These are phyloP conservation scores for Vachellia collinsii DNA, from an alignment of 306 rosid species.

Conservation along the genomic window DNA sequence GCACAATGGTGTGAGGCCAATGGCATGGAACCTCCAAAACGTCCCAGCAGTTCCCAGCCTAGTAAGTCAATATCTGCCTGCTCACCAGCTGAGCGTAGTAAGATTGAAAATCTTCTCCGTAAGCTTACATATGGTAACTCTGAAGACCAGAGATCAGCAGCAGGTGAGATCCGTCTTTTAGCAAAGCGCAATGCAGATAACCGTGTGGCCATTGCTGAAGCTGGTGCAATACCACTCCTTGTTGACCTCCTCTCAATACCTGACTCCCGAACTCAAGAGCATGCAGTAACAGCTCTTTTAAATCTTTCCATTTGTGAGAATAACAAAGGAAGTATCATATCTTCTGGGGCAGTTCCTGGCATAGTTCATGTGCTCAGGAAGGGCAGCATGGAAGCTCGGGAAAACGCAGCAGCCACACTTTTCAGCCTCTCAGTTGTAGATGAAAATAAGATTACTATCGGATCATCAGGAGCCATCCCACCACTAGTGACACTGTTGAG, in stretches of 20 bases:
- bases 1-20: constrained; percentile 98
- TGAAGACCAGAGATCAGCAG: constrained; percentile 88
- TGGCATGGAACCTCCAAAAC: constrained; percentile 92
- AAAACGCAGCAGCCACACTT: constrained; percentile 98
- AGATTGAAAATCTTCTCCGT: constrained; percentile 70
- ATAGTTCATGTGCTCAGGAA: constrained; percentile 88
- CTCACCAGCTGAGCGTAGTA: constrained; percentile 77
- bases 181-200: constrained; percentile 97
- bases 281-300: constrained; percentile 96
- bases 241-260: constrained; percentile 74
- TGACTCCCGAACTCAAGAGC: constrained; percentile 95
- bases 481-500: constrained; percentile 82
- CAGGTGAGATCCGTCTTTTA: constrained; percentile 95
- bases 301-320: constrained; percentile 94
- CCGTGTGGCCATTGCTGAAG: constrained; percentile 97
- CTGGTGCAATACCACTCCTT: constrained; percentile 95
- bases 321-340: constrained; percentile 85
- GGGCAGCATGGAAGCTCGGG: constrained; percentile 99
- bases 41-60: constrained; percentile 66
- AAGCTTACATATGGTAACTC: constrained; percentile 71
- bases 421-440: constrained; percentile 98
- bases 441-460: constrained; percentile 86
- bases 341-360: constrained; percentile 90
- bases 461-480: constrained; percentile 89
- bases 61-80: constrained; percentile 67